Conservation (phyloP, 495 filamentous ascomycete genomes). For the Tuber borchii region DNA sequence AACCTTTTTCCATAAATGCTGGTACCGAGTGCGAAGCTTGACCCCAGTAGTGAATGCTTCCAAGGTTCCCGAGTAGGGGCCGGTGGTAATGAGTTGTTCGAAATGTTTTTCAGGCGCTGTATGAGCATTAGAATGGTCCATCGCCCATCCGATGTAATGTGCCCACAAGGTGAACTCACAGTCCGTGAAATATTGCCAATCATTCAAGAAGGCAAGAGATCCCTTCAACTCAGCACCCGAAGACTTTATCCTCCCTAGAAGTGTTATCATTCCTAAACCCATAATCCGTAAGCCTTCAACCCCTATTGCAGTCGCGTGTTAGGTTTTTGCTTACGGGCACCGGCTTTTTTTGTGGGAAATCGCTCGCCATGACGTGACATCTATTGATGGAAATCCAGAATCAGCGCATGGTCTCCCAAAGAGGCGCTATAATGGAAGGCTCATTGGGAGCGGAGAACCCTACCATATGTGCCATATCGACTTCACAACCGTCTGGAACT, state of each 20-base stretch:
- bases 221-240: conserved; percentile 47
- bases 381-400: conserved; percentile 40
- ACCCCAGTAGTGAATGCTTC: conserved; percentile 55
- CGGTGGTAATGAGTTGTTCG: conserved; percentile 55
- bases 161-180: conserved; percentile 23
- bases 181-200: conserved; percentile 53
- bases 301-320: neutral
- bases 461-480: conserved; percentile 59
- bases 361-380: conserved; percentile 56
- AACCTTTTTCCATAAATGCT: conserved; percentile 45
- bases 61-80: conserved; percentile 53
- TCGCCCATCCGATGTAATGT: neutral
- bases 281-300: conserved; percentile 7
- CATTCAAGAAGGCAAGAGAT: conserved; percentile 51
- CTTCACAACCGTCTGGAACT: conserved; percentile 47
- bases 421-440: neutral
- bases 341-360: conserved; percentile 53
- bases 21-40: conserved; percentile 52
- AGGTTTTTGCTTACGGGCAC: conserved; percentile 46
- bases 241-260: conserved; percentile 48
- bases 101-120: conserved; percentile 43
- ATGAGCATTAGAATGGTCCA: conserved; percentile 23
- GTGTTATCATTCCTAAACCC: conserved; percentile 48
- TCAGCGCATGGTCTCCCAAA: neutral
- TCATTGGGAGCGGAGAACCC: conserved; percentile 6